Evolutionary conservation across 116 monocot genomes (phyloP).

Genomic region (Dioscorea cayenensis): DNA sequence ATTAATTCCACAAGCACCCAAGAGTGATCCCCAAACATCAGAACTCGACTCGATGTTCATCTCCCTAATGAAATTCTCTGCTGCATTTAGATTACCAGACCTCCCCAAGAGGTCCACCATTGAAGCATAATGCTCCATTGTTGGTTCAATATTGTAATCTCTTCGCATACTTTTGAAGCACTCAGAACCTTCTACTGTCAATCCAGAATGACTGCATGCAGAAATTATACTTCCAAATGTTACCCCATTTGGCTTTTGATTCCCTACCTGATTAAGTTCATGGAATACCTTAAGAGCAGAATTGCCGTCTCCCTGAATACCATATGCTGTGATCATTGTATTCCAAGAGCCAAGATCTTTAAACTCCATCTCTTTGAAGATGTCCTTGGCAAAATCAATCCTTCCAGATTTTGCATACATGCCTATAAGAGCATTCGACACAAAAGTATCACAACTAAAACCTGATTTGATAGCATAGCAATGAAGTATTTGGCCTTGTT

Average conservation of each 20-base stretch:
- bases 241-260: conserved; percentile 20
- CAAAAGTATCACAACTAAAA: conserved; percentile 12
- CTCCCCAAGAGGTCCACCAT: conserved; percentile 37
- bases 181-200: conserved; percentile 27
- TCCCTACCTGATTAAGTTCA: conserved; percentile 12
- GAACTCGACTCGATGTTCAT: conserved; percentile 19
- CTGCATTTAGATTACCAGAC: conserved; percentile 25
- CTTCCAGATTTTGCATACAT: conserved; percentile 44
- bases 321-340: conserved; percentile 36
- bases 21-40: conserved; percentile 30
- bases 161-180: conserved; percentile 31
- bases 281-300: conserved; percentile 25
- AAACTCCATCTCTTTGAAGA: conserved; percentile 18
- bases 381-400: conserved; percentile 16
- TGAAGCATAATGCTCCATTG: conserved; percentile 40
- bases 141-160: conserved; percentile 25
- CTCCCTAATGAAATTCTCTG: conserved; percentile 22
- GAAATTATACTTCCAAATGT: conserved; percentile 32
- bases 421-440: conserved; percentile 42
- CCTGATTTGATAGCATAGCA: conserved; percentile 19
- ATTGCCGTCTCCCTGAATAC: conserved; percentile 31
- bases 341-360: conserved; percentile 38
- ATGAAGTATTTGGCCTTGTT: conserved; percentile 34
- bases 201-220: conserved; percentile 37
- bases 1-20: conserved; percentile 34